phyloP scores from a whole-genome alignment of 176 grass and related monocot genomes.

The Metroxylon sagu region DNA sequence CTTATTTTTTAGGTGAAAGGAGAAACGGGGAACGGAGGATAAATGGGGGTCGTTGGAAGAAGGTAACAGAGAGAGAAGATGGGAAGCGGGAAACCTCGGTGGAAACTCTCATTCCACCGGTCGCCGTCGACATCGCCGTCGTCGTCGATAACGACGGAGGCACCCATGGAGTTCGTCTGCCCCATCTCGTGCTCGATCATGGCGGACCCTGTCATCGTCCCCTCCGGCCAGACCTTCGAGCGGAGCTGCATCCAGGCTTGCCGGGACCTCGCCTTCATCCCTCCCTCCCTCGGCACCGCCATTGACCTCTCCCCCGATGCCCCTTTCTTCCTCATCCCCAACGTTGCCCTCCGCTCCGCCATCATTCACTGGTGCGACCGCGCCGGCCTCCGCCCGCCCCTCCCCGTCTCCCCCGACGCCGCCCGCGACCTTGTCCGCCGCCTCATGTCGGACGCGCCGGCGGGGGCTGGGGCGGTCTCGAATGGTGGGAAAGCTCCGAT shows the following conservation, averaged over 20 bases:
- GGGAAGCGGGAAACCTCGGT: too few species aligned
- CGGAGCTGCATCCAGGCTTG: slow-evolving; percentile 40
- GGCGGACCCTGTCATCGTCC: slow-evolving; percentile 42
- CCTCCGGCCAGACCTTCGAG: slow-evolving; percentile 43
- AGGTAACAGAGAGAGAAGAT: too few species aligned
- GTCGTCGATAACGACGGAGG: too few species aligned
- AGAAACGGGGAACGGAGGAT: too few species aligned
- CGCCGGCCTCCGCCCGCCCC: slow-evolving; percentile 13
- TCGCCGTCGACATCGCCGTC: too few species aligned
- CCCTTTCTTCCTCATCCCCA: slow-evolving; percentile 29
- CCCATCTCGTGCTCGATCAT: slow-evolving; percentile 38
- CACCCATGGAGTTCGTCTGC: slow-evolving; percentile 29
- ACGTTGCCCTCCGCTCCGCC: slow-evolving; percentile 26
- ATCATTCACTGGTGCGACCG: slow-evolving; percentile 40
- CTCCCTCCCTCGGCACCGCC: slow-evolving; percentile 15
- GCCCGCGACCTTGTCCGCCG: slow-evolving; percentile 16
- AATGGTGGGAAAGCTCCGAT: neutral
- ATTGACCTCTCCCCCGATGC: slow-evolving; percentile 1
- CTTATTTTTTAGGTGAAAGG: too few species aligned
- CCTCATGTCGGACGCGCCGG: slow-evolving; percentile 11
- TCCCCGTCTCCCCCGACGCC: slow-evolving; percentile 17
- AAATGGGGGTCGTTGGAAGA: too few species aligned
- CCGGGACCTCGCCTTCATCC: slow-evolving; percentile 22
- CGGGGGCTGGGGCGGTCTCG: neutral
- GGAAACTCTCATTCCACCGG: too few species aligned